Conservation (phyloP, 805 yeast genomes). For the Candida ipomoeae region DNA sequence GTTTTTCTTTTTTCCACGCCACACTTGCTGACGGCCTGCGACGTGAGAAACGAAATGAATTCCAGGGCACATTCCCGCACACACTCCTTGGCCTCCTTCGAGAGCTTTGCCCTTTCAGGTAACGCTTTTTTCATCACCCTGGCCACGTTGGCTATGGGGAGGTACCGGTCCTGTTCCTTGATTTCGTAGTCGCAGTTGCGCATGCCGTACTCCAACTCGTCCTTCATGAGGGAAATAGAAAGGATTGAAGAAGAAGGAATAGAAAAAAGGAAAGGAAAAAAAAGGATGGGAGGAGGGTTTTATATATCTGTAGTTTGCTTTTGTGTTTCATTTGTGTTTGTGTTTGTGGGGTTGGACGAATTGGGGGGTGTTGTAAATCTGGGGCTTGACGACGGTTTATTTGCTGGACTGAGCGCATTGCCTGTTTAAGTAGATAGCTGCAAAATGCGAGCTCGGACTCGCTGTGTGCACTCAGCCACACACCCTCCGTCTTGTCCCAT, state of each 20-base stretch:
- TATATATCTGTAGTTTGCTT: no score
- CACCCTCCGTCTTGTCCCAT: not conserved
- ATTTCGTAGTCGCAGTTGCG: constrained; percentile 37
- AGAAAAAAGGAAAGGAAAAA: no score
- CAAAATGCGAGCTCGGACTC: constrained; percentile 19
- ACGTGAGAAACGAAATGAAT: constrained; percentile 63
- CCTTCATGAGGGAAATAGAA: not conserved
- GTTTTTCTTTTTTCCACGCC: constrained; percentile 63
- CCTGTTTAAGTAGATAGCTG: constrained; percentile 14
- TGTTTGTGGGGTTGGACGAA: no score
- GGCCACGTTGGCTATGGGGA: constrained; percentile 51
- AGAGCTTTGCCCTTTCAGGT: constrained; percentile 69
- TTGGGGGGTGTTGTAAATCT: no score
- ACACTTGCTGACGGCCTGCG: constrained; percentile 63
- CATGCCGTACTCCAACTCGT: constrained; percentile 6
- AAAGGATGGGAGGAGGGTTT: no score
- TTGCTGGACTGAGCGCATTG: not conserved
- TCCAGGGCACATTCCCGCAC: constrained; percentile 70
- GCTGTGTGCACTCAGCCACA: constrained; percentile 6
- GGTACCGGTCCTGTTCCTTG: constrained; percentile 41
- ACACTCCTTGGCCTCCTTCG: constrained; percentile 76
- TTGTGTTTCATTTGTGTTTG: no score
- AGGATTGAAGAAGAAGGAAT: no score
- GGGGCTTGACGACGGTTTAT: no score
- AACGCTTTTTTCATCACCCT: constrained; percentile 72